These are phyloP conservation scores for Pseudogymnoascus sp. DNA, from an alignment of 2,329 filamentous ascomycete species.

Conservation along the genomic window DNA sequence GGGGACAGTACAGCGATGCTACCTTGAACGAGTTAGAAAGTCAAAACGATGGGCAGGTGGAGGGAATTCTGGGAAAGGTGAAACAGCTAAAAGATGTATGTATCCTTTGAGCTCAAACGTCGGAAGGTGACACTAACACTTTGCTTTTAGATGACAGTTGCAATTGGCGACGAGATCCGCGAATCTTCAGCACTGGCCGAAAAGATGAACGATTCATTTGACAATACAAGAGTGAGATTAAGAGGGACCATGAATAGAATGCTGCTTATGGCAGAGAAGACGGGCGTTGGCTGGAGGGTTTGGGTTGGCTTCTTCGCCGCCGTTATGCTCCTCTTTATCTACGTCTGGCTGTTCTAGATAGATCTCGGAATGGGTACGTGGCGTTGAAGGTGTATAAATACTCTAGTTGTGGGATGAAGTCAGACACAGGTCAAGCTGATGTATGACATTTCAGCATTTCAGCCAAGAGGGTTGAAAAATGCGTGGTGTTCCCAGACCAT, in stretches of 20 bases:
- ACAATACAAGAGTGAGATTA: conserved; percentile 70
- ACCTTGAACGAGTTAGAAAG: conserved; percentile 90
- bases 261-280: conserved; percentile 88
- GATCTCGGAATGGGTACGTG: conserved; percentile 20
- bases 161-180: conserved; percentile 92
- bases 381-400: conserved; percentile 10
- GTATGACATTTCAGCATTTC: neutral
- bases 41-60: conserved; percentile 85
- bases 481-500: neutral
- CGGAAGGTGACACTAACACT: neutral
- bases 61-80: conserved; percentile 86
- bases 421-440: neutral
- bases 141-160: conserved; percentile 63
- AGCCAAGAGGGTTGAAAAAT: neutral
- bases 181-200: conserved; percentile 81
- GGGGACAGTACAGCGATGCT: conserved; percentile 86
- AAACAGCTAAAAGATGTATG: conserved; percentile 79
- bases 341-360: conserved; percentile 82
- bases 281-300: conserved; percentile 90
- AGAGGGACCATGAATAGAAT: conserved; percentile 94
- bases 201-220: conserved; percentile 93
- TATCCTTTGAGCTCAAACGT: conserved; percentile 18
- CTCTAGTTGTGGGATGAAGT: neutral
- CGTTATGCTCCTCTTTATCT: conserved; percentile 75
- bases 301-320: conserved; percentile 85